Evolutionary conservation across 2,329 filamentous ascomycete species (phyloP), one percentile per base, ranked within the genome.

Genomic region (Dryadomyces quercus-mongolicae): DNA sequence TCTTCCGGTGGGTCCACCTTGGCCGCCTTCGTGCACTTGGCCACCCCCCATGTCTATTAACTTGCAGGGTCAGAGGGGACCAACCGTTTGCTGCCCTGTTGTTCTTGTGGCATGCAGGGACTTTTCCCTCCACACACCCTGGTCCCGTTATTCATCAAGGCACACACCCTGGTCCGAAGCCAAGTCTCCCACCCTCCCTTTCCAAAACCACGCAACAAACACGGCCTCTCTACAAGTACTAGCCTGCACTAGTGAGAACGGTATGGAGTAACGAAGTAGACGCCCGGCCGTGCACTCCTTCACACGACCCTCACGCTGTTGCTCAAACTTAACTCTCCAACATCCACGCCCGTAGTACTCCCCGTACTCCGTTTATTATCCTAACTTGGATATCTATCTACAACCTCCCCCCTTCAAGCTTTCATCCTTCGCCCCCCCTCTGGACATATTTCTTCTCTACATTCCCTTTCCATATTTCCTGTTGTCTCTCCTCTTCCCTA

Each of bases 171-270:
- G 50, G 54, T 48, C 49, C 43, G 45, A 25, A 22, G 34, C 49
- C 22, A 20, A 20, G 2, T 31, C 46, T 16, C 25, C 42, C 49
- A 31, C 46, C 53, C 48, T 52, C 51, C 56, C 49, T 36, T 25
- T 25, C 52, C 52, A 56, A 55, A 56, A 56, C 56, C 55, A 56
- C 50, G 54, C 54, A 55, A 53, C 54, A 52, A 20, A 47, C 40
- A 31, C 47, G 31, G n/a, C 16, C 48, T 38, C 48, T 38, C 48
- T 50, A 44, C 49, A 44, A 34, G 21, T 42, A 44, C 49, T 51
- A 51, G 49, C 40, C n/a, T 51, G 49, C 38, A 51, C 49, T 51
- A 51, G 49, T 51, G 36, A 34, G 31, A 31, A 25, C 21, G 40
- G 20, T 43, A 51, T 50, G 49, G 36, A 50, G 38, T 42, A 44